A percentile compares a stretch with the other conserved stretches of the same genome.
These are phyloP conservation scores for Angophora floribunda DNA, from an alignment of 345 rosid species.

Conservation along the genomic window DNA sequence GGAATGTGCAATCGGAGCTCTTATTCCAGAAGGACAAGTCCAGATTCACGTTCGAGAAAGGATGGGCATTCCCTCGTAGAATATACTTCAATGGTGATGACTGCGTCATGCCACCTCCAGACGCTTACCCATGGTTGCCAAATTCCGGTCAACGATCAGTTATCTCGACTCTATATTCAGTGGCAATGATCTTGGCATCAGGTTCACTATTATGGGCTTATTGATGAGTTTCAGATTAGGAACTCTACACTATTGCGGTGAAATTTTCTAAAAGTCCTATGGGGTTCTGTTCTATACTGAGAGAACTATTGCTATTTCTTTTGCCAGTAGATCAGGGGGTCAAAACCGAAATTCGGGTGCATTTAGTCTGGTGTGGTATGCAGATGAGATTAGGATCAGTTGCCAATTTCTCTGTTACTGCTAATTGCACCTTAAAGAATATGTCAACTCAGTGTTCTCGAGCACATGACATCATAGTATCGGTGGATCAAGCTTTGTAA, in stretches of 20 bases:
- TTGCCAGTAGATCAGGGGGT: background rate
- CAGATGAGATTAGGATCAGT: background rate
- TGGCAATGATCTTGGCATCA: background rate
- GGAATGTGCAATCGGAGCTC: conserved; percentile 84
- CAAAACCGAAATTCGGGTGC: background rate
- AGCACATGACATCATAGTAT: background rate
- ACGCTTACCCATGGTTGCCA: conserved; percentile 80
- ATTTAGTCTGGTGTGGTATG: background rate
- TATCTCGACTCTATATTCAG: conserved; percentile 11
- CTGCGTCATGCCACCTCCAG: conserved; percentile 95
- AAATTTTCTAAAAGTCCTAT: background rate
- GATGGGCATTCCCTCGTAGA: conserved; percentile 91
- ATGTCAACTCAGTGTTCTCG: background rate
- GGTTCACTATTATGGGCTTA: background rate
- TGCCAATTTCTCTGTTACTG: background rate
- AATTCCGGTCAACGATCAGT: conserved; percentile 28
- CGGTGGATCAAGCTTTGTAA: background rate
- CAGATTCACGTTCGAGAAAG: conserved; percentile 76
- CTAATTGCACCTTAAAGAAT: background rate
- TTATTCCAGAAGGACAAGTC: conserved; percentile 63
- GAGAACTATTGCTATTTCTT: background rate
- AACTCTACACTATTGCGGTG: background rate
- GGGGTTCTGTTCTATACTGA: background rate
- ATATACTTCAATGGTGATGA: conserved; percentile 88
- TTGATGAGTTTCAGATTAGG: background rate